Percentiles rank a stretch among this genome's conserved stretches.
phyloP scores from a whole-genome alignment of 2,329 filamentous ascomycete genomes.

The Fusarium anthophilum region DNA sequence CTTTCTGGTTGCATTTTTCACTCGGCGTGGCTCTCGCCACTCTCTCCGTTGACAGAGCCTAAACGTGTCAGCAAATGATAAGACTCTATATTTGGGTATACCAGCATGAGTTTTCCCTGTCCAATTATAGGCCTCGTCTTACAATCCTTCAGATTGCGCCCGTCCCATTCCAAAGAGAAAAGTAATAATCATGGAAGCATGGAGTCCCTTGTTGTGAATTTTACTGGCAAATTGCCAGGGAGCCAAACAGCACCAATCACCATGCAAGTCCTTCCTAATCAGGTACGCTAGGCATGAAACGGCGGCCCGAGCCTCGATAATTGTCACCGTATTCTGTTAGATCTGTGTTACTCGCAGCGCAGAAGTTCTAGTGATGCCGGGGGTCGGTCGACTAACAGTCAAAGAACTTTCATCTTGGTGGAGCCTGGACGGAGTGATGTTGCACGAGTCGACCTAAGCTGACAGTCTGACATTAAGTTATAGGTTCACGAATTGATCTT shows the following conservation, averaged over 20 bases:
- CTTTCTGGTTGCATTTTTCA: background rate
- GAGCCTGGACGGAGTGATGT: background rate
- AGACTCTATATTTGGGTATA: background rate
- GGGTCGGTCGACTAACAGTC: fast-evolving
- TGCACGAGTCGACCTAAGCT: fast-evolving
- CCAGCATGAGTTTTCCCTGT: fast-evolving
- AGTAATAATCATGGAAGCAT: background rate
- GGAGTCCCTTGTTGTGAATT: background rate
- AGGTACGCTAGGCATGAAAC: too few species aligned
- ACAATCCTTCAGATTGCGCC: fast-evolving
- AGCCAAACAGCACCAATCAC: background rate
- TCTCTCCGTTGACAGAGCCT: background rate
- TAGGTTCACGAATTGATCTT: fast-evolving
- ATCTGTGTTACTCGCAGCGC: background rate
- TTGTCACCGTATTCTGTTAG: background rate
- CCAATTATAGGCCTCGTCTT: too few species aligned
- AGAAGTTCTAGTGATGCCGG: background rate
- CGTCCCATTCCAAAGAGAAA: background rate
- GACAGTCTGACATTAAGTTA: too few species aligned
- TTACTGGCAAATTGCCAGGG: background rate
- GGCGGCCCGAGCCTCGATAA: background rate
- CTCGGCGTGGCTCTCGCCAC: fast-evolving
- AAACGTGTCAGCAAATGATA: fast-evolving
- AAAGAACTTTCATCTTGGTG: background rate
- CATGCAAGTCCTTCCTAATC: fast-evolving